A percentile compares a stretch with the other conserved stretches of the same genome.
These are phyloP conservation scores for Talaromyces sp. DNA, from an alignment of 2,329 filamentous ascomycete genomes.

Conservation along the genomic window DNA sequence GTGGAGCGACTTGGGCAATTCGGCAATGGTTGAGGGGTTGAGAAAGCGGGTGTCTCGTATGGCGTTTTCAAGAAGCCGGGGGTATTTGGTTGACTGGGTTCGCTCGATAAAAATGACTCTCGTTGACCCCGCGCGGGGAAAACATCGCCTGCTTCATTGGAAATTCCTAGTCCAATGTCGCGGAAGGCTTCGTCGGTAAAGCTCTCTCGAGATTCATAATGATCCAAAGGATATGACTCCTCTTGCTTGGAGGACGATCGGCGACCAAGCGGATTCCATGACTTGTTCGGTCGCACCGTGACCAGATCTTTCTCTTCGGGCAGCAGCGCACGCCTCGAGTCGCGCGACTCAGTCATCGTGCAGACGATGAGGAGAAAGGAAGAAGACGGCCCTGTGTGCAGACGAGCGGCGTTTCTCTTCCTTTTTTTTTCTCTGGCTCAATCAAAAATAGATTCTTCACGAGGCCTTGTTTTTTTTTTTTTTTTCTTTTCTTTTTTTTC, in stretches of 20 bases:
- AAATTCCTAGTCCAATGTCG: constrained; percentile 25
- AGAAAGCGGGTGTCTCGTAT: constrained; percentile 7
- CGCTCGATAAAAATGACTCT: constrained; percentile 6
- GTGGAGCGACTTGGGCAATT: constrained; percentile 35
- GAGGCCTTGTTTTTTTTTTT: no score
- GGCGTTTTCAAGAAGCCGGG: constrained; percentile 17
- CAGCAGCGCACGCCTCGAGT: constrained; percentile 20
- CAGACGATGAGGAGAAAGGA: not conserved
- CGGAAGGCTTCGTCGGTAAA: constrained; percentile 22
- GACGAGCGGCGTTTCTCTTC: no score
- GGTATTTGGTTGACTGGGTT: constrained; percentile 1
- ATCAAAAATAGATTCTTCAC: no score
- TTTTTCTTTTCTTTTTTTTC: not conserved
- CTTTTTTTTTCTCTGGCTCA: no score
- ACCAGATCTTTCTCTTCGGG: constrained; percentile 15
- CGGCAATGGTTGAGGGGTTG: constrained; percentile 9
- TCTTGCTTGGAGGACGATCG: constrained; percentile 10
- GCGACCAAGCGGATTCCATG: constrained; percentile 25
- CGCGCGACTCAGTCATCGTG: constrained; percentile 20
- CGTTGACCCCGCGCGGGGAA: constrained; percentile 8
- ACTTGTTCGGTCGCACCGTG: constrained; percentile 13
- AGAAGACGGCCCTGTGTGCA: no score
- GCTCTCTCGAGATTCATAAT: constrained; percentile 10
- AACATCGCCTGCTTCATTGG: constrained; percentile 10
- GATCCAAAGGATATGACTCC: constrained; percentile 10